Evolutionary conservation across 768 basidiomycete genomes (phyloP), one percentile per base, ranked within the genome.

Genomic region (Daedaleopsis nitida): DNA sequence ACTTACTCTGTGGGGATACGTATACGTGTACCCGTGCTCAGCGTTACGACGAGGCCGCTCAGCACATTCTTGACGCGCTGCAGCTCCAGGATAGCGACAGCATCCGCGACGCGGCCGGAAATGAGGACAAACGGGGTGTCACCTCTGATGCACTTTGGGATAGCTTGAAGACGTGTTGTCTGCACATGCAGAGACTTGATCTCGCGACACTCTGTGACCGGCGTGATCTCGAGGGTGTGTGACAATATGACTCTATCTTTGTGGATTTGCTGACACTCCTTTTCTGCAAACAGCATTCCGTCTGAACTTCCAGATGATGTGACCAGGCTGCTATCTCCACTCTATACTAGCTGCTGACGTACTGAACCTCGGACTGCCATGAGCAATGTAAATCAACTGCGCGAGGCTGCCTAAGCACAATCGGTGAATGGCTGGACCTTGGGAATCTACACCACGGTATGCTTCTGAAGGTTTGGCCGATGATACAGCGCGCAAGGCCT

Each of bases 71-170:
- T 10, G 93, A 96, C 70, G 95, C 96, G 7, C 81, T 99, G 2
- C 81, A 89, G 42, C 77, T 98, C 24, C 97, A 99, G 73, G 92
- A 96, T 62, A 86, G 84, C 52, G 96, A 98, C 66, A 83, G 87
- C 10, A 80, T 88, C n/a, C 68, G 69, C n/a, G 81, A 85, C 34
- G 68, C 71, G 8, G 68, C 70, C 49, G 77, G 78, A 3, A 67
- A 73, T 61, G 81, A 82, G 54, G 80, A 84, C 54, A 77, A 75
- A 44, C 86, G 88, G 43, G 91, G 90, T 9, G 85, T 96, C 49
- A 89, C 87, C 2, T 88, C 90, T 24, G 81, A 81, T 17, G 82
- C 89, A 2, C 75, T 98, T 43, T 98, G 96, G 96, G 91, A 94
- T 54, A 92, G 89, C 68, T 75, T 98, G 65, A 87, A 87, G 75